A percentile compares a stretch with the other conserved stretches of the same genome.
Evolutionary conservation across 192 early-diverging fungal species (phyloP).

Genomic region (Linderina pennispora): DNA sequence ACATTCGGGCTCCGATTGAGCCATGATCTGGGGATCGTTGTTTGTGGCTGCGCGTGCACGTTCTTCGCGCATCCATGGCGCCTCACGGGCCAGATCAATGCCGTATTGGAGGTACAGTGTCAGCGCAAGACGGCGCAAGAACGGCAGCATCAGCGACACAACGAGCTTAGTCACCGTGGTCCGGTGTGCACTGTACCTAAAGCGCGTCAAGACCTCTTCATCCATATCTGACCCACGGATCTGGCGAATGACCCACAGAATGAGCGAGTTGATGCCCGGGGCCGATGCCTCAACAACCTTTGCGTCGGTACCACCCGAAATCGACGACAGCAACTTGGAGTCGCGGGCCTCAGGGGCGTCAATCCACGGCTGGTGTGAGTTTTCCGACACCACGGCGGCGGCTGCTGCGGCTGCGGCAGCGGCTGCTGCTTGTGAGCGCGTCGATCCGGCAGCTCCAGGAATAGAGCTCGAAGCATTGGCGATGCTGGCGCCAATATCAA

Average conservation of each 20-base stretch:
- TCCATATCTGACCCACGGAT: slow-evolving; percentile 44
- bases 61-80: slow-evolving; percentile 35
- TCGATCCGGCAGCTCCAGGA: background rate
- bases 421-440: background rate
- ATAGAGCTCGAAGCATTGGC: too few species aligned
- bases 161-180: slow-evolving; percentile 54
- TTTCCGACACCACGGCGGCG: slow-evolving; percentile 4
- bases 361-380: slow-evolving; percentile 45
- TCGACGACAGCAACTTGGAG: slow-evolving; percentile 15
- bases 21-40: slow-evolving; percentile 20
- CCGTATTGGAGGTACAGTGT: slow-evolving; percentile 40
- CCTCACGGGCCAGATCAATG: slow-evolving; percentile 37
- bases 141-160: slow-evolving; percentile 63
- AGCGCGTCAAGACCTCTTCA: slow-evolving; percentile 14
- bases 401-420: background rate
- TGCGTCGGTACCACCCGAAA: slow-evolving; percentile 21
- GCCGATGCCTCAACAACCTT: slow-evolving; percentile 22
- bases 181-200: slow-evolving; percentile 35
- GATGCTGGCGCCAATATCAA: slow-evolving; percentile 9
- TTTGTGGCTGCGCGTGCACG: slow-evolving; percentile 9
- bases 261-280: slow-evolving; percentile 33
- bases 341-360: slow-evolving; percentile 42
- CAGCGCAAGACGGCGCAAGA: slow-evolving; percentile 54
- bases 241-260: slow-evolving; percentile 46
- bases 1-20: slow-evolving; percentile 55